These are phyloP conservation scores for Gymnopilus dilepis DNA, from an alignment of 768 basidiomycete genomes.

Conservation along the genomic window DNA sequence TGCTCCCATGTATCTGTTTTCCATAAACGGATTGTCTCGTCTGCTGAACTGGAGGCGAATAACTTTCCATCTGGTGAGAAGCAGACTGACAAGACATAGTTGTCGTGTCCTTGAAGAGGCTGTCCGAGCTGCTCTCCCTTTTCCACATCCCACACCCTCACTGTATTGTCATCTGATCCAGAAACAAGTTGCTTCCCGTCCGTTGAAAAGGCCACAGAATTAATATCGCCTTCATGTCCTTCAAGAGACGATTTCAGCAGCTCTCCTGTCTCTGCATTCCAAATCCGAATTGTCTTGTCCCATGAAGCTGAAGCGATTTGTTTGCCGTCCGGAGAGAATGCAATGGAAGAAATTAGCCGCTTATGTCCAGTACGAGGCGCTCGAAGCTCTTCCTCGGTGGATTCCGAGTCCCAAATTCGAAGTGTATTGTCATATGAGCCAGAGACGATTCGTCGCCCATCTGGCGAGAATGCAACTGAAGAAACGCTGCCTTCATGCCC, in stretches of 20 bases:
- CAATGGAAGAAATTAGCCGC: slow-evolving; percentile 11
- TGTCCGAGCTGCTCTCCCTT: not conserved
- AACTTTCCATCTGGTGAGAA: too few relatives aligned
- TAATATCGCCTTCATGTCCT: not conserved
- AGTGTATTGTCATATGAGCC: too few relatives aligned
- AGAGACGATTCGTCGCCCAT: too few relatives aligned
- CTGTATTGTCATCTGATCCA: not conserved
- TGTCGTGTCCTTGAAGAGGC: not conserved
- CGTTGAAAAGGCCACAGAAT: slow-evolving; percentile 4
- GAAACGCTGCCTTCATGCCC: too few relatives aligned
- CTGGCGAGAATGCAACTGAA: too few relatives aligned
- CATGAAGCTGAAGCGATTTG: slow-evolving; percentile 6
- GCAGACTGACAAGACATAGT: not conserved
- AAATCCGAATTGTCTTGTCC: slow-evolving; percentile 12
- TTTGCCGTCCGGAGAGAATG: slow-evolving; percentile 11
- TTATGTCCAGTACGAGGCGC: slow-evolving; percentile 11
- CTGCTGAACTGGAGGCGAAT: too few relatives aligned
- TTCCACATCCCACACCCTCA: slow-evolving; percentile 19
- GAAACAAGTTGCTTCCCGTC: slow-evolving; percentile 17
- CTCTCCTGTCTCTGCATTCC: too few relatives aligned
- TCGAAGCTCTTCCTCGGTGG: too few relatives aligned
- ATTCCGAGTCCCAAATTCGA: too few relatives aligned
- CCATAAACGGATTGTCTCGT: too few relatives aligned
- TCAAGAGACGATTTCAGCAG: too few relatives aligned
- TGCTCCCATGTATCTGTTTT: too few relatives aligned